A percentile compares a stretch with the other conserved stretches of the same genome.
These are phyloP conservation scores for Kluyveromyces sp. DNA, from an alignment of 1,139 yeast species.

Conservation along the genomic window DNA sequence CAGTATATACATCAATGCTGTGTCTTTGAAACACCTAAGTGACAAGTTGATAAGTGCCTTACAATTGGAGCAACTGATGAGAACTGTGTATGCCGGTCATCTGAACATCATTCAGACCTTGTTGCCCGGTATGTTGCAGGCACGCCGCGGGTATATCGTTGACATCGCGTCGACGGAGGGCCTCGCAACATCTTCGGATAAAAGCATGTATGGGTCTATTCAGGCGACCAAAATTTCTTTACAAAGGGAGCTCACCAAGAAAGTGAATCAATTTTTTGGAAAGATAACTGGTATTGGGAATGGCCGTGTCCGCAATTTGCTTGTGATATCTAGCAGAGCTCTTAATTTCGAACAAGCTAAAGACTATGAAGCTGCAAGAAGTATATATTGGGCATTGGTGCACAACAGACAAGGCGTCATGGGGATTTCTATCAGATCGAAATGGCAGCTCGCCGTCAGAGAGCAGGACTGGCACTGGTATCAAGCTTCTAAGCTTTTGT, in stretches of 20 bases:
- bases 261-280: constrained; percentile 40
- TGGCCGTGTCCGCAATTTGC: not conserved
- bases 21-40: constrained; percentile 52
- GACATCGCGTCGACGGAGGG: constrained; percentile 82
- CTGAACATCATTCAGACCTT: constrained; percentile 50
- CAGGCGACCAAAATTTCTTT: constrained; percentile 80
- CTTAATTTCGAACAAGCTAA: not conserved
- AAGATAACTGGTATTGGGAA: not conserved
- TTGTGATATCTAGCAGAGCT: constrained; percentile 51
- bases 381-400: constrained; percentile 49
- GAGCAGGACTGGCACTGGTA: constrained; percentile 68
- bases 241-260: constrained; percentile 75
- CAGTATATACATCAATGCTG: constrained; percentile 38
- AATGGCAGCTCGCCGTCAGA: constrained; percentile 62
- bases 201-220: constrained; percentile 80
- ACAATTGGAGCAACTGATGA: not conserved
- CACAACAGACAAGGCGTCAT: constrained; percentile 64
- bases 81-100: not conserved
- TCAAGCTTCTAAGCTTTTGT: constrained; percentile 16
- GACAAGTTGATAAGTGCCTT: constrained; percentile 52
- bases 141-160: constrained; percentile 65
- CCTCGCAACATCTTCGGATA: constrained; percentile 72
- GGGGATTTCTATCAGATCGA: constrained; percentile 68
- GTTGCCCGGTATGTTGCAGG: constrained; percentile 62
- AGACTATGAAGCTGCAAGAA: constrained; percentile 37